A percentile compares a stretch with the other conserved stretches of the same genome.
phyloP scores from a whole-genome alignment of 768 basidiomycete species.

The Tephrocybe rancida region DNA sequence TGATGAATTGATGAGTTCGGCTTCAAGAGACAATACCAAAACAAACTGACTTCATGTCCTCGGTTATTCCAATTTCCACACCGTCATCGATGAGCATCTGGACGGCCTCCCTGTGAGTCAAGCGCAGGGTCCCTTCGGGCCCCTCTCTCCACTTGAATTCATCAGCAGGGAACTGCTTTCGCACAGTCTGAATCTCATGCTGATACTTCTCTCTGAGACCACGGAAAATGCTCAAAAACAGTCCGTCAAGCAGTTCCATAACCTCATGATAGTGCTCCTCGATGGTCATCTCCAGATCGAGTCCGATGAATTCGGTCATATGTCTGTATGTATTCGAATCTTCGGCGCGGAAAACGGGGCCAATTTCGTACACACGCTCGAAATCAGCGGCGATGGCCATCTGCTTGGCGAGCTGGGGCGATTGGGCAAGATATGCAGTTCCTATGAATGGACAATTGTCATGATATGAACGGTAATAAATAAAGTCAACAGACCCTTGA shows the following conservation, averaged over 20 bases:
- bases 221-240: conserved; percentile 87
- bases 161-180: conserved; percentile 91
- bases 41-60: conserved; percentile 84
- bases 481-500: conserved; percentile 67
- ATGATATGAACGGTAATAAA: not conserved
- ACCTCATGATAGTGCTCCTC: conserved; percentile 99
- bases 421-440: conserved; percentile 91
- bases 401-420: conserved; percentile 96
- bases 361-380: conserved; percentile 98
- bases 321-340: conserved; percentile 97
- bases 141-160: conserved; percentile 95
- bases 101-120: conserved; percentile 88
- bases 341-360: conserved; percentile 95
- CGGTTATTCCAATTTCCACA: conserved; percentile 72
- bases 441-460: conserved; percentile 45
- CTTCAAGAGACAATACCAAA: not conserved
- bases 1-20: conserved; percentile 15
- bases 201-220: conserved; percentile 76
- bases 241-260: conserved; percentile 85
- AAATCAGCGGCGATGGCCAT: conserved; percentile 99
- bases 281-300: conserved; percentile 98
- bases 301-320: conserved; percentile 96
- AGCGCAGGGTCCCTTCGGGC: conserved; percentile 82
- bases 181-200: conserved; percentile 81
- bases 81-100: conserved; percentile 88